Evolutionary conservation across 176 grass and related monocot species (phyloP).

Genomic region (Microstegium vimineum): DNA sequence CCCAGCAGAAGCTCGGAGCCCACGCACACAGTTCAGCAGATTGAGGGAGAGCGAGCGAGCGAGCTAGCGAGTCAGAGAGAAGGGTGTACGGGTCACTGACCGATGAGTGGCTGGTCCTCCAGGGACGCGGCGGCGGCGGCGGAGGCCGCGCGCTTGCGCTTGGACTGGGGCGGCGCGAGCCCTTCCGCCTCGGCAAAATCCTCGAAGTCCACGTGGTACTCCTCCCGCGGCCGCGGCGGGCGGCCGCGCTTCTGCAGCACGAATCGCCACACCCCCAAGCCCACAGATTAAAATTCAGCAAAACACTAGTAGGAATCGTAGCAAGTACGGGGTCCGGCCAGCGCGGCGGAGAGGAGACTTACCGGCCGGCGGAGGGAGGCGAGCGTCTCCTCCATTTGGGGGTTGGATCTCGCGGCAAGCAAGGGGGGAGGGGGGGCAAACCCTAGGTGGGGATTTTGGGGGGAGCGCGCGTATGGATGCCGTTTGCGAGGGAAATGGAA

Average conservation of each 20-base stretch:
- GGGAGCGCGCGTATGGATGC: not conserved
- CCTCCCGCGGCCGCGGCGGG: constrained; percentile 35
- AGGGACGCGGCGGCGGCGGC: not conserved
- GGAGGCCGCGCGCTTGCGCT: constrained; percentile 44
- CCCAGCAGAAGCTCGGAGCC: not conserved
- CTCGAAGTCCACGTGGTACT: constrained; percentile 12
- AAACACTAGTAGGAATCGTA: not conserved
- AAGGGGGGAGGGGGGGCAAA: constrained; percentile 26
- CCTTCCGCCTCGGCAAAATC: constrained; percentile 5
- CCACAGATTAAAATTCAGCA: not conserved
- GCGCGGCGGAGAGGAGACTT: not conserved
- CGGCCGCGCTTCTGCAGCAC: constrained; percentile 46
- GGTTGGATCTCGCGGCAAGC: not conserved
- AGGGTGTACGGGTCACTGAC: not conserved
- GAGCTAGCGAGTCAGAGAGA: not conserved
- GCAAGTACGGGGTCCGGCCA: not conserved
- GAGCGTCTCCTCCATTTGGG: constrained; percentile 29
- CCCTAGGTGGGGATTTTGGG: constrained; percentile 36
- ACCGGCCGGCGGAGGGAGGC: constrained; percentile 44
- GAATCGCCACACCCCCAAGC: not conserved
- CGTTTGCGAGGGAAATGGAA: constrained; percentile 31
- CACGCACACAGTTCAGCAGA: not conserved
- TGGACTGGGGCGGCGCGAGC: constrained; percentile 20
- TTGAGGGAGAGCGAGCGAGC: no score
- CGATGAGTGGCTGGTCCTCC: constrained; percentile 38